Percentiles rank a stretch among this genome's conserved stretches.
Conservation (phyloP, 495 filamentous ascomycete genomes). For the Pyronema omphalodes region DNA sequence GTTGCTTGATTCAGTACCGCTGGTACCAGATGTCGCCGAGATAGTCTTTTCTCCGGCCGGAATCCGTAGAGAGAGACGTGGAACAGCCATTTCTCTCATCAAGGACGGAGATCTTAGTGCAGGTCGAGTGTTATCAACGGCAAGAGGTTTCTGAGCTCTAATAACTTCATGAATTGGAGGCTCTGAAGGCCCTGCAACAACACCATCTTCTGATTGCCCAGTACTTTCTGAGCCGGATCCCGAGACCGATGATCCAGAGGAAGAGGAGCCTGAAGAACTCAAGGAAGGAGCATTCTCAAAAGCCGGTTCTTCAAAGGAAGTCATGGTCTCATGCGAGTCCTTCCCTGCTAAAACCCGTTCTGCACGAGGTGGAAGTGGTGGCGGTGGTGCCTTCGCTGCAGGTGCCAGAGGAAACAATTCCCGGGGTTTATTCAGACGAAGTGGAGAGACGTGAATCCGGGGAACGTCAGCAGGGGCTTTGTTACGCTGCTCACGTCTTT, state of each 20-base stretch:
- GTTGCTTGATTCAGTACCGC: neutral
- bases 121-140: neutral
- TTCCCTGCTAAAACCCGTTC: neutral
- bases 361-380: slow-evolving; percentile 6
- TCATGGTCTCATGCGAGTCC: slow-evolving; percentile 11
- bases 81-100: slow-evolving; percentile 18
- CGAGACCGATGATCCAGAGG: neutral
- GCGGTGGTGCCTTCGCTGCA: neutral
- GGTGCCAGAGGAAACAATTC: slow-evolving; percentile 1
- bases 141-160: neutral
- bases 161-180: neutral
- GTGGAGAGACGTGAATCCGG: neutral
- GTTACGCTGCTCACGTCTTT: slow-evolving; percentile 4
- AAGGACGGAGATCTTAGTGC: slow-evolving; percentile 12
- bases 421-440: neutral
- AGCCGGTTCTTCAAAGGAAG: slow-evolving; percentile 7
- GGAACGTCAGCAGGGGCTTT: neutral
- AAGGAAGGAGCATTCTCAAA: neutral
- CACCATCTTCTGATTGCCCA: neutral
- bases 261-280: neutral
- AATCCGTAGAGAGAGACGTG: slow-evolving; percentile 4
- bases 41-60: neutral
- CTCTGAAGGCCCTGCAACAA: neutral
- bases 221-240: neutral
- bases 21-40: neutral